A percentile compares a stretch with the other conserved stretches of the same genome.
Evolutionary conservation across 2,329 filamentous ascomycete genomes (phyloP).

Genomic region (Colletotrichum lentis): DNA sequence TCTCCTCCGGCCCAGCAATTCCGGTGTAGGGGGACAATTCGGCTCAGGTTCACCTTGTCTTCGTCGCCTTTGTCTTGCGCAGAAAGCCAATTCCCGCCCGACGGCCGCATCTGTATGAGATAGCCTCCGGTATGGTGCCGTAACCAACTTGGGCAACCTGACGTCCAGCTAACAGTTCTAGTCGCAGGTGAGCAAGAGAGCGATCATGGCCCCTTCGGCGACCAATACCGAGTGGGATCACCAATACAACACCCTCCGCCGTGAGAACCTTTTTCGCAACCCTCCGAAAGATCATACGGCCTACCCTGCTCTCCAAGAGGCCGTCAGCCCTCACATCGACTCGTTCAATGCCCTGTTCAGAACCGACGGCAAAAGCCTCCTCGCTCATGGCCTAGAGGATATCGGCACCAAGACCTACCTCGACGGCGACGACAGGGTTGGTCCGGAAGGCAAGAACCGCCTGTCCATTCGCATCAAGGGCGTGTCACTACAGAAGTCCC

Average conservation of each 20-base stretch:
- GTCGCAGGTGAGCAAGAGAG: slow-evolving; percentile 20
- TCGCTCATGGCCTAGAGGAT: slow-evolving; percentile 81
- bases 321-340: slow-evolving; percentile 91
- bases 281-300: slow-evolving; percentile 87
- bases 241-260: slow-evolving; percentile 83
- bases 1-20: slow-evolving; percentile 23
- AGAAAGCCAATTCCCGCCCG: background rate
- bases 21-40: slow-evolving; percentile 3
- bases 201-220: slow-evolving; percentile 62
- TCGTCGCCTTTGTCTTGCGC: slow-evolving; percentile 15
- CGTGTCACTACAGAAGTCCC: slow-evolving; percentile 82
- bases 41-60: slow-evolving; percentile 15
- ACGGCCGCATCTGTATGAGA: slow-evolving; percentile 8
- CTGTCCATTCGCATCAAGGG: slow-evolving; percentile 82
- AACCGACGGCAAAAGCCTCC: slow-evolving; percentile 66
- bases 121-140: background rate
- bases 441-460: slow-evolving; percentile 71
- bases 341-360: slow-evolving; percentile 94
- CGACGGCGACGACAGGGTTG: slow-evolving; percentile 76
- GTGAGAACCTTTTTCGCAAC: slow-evolving; percentile 87
- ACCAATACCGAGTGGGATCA: slow-evolving; percentile 81
- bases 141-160: background rate
- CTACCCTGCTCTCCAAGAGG: slow-evolving; percentile 84
- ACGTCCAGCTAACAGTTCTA: slow-evolving; percentile 10
- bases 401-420: slow-evolving; percentile 90